These are phyloP conservation scores for Diaporthe destruens DNA, from an alignment of 2,329 filamentous ascomycete genomes.

Conservation along the genomic window DNA sequence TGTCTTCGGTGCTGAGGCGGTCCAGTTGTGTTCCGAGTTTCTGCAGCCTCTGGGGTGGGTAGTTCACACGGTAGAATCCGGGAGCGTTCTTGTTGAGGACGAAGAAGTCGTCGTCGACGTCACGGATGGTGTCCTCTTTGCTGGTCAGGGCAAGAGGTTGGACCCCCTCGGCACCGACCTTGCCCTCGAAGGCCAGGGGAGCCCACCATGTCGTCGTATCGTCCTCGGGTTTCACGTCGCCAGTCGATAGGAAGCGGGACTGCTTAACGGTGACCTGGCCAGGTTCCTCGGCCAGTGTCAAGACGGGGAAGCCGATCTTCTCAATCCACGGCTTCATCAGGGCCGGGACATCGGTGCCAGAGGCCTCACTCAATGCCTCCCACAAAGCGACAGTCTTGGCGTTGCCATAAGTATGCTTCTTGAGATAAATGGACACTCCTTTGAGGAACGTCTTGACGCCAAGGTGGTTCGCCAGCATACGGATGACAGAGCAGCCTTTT, in stretches of 20 bases:
- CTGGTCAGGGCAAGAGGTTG: slow-evolving; percentile 76
- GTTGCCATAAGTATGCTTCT: slow-evolving; percentile 87
- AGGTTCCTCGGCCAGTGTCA: slow-evolving; percentile 86
- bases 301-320: slow-evolving; percentile 92
- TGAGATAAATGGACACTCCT: slow-evolving; percentile 91
- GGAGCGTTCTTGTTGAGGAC: slow-evolving; percentile 92
- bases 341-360: slow-evolving; percentile 84
- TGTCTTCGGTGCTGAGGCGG: slow-evolving; percentile 85
- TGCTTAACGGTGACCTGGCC: slow-evolving; percentile 87
- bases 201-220: slow-evolving; percentile 97
- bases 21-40: slow-evolving; percentile 84
- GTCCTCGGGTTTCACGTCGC: slow-evolving; percentile 91
- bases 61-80: slow-evolving; percentile 93
- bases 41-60: slow-evolving; percentile 84
- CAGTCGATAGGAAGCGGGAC: slow-evolving; percentile 89
- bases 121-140: slow-evolving; percentile 82
- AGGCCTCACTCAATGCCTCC: slow-evolving; percentile 87
- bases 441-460: slow-evolving; percentile 89
- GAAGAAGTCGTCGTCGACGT: slow-evolving; percentile 85
- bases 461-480: slow-evolving; percentile 94
- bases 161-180: slow-evolving; percentile 72
- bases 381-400: slow-evolving; percentile 93
- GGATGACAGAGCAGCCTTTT: slow-evolving; percentile 95
- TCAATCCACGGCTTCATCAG: slow-evolving; percentile 97
- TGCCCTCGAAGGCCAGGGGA: slow-evolving; percentile 86